Percentiles rank a stretch among this genome's conserved stretches.
phyloP scores from a whole-genome alignment of 371 early-diverging fungal genomes.

The Circinella umbellata region DNA sequence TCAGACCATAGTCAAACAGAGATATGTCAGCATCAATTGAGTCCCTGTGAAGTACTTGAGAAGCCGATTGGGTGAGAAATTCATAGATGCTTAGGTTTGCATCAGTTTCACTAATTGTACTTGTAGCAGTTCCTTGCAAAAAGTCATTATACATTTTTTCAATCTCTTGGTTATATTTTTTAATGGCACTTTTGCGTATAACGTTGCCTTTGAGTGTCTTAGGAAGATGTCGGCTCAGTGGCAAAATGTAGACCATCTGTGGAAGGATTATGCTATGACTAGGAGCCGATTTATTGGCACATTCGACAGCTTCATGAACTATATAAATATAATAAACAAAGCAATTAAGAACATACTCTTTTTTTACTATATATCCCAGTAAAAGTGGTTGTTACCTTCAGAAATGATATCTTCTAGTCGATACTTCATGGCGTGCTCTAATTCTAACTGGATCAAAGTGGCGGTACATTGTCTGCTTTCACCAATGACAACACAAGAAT shows the following conservation, averaged over 20 bases:
- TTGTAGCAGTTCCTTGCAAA: slow-evolving; percentile 7
- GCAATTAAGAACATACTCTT: no score
- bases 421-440: slow-evolving; percentile 17
- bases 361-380: background rate
- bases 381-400: slow-evolving; percentile 10
- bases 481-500: slow-evolving; percentile 32
- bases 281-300: slow-evolving; percentile 38
- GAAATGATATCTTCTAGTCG: slow-evolving; percentile 30
- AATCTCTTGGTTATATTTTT: slow-evolving; percentile 23
- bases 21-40: slow-evolving; percentile 3
- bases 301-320: slow-evolving; percentile 31
- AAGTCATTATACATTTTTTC: slow-evolving; percentile 36
- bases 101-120: background rate
- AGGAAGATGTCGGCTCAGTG: slow-evolving; percentile 25
- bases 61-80: slow-evolving; percentile 13
- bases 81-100: background rate
- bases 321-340: background rate
- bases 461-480: slow-evolving; percentile 31
- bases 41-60: background rate
- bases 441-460: slow-evolving; percentile 32
- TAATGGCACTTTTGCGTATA: slow-evolving; percentile 25
- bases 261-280: slow-evolving; percentile 35
- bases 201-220: slow-evolving; percentile 39
- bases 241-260: slow-evolving; percentile 47
- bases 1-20: slow-evolving; percentile 25